Percentiles rank a stretch among this genome's conserved stretches.
Evolutionary conservation across 352 stramenopile genomes (phyloP).

Genomic region (Phytophthora vignae): DNA sequence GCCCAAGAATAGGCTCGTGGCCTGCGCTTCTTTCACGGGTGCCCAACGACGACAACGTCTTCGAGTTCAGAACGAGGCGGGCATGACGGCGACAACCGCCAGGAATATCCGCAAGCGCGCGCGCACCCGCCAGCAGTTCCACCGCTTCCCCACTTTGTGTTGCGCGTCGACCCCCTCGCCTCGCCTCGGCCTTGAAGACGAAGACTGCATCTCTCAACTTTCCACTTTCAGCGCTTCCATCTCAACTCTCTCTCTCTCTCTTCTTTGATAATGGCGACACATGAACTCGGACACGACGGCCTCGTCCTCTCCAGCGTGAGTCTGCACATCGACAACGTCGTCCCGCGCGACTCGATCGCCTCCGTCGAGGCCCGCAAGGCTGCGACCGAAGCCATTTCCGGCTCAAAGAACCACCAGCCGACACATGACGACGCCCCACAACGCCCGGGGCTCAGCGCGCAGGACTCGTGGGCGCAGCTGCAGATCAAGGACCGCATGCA

Average conservation of each 20-base stretch:
- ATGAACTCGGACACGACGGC: conserved; percentile 17
- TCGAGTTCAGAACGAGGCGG: conserved; percentile 28
- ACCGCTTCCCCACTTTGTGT: background rate
- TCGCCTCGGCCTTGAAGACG: background rate
- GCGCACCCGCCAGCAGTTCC: background rate
- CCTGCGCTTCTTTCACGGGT: background rate
- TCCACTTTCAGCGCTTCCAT: conserved; percentile 9
- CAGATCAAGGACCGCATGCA: conserved; percentile 65
- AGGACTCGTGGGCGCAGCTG: conserved; percentile 56
- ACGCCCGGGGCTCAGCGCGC: conserved; percentile 22
- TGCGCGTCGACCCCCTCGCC: background rate
- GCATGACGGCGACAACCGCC: conserved; percentile 6
- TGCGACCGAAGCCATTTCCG: conserved; percentile 18
- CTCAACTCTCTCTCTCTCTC: background rate
- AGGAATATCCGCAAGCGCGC: conserved; percentile 28
- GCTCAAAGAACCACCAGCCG: conserved; percentile 6
- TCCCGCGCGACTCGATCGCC: conserved; percentile 50
- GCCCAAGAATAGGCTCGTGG: conserved; percentile 27
- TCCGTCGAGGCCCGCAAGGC: conserved; percentile 42
- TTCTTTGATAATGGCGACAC: conserved; percentile 20
- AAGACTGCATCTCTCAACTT: too few species aligned
- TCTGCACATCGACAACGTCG: conserved; percentile 63
- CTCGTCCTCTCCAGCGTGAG: conserved; percentile 57
- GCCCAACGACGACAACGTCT: conserved; percentile 10
- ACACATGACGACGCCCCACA: conserved; percentile 11